These are phyloP conservation scores for Sphaerulina musiva DNA, from an alignment of 2,329 filamentous ascomycete species.

Conservation along the genomic window DNA sequence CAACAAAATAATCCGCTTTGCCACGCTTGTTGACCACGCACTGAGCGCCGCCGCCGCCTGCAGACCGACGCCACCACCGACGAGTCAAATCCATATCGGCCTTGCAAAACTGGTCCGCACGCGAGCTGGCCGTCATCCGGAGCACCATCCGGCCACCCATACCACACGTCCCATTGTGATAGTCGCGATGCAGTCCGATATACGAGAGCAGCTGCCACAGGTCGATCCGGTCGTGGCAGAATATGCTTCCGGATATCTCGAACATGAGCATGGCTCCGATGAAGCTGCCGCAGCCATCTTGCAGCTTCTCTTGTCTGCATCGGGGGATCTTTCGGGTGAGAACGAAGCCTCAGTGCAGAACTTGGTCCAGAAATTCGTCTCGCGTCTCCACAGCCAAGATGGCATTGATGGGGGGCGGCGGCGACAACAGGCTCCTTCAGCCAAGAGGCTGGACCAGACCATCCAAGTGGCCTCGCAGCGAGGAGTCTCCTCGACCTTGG, in stretches of 20 bases:
- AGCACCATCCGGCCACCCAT: neutral
- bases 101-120: no score
- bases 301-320: slow-evolving; percentile 88
- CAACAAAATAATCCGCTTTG: no score
- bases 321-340: slow-evolving; percentile 65
- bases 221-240: slow-evolving; percentile 28
- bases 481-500: slow-evolving; percentile 93
- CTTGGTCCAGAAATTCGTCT: slow-evolving; percentile 84
- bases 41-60: no score
- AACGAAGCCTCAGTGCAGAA: slow-evolving; percentile 73
- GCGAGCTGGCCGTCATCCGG: no score
- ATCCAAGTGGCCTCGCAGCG: slow-evolving; percentile 90
- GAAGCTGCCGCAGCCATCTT: slow-evolving; percentile 80
- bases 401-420: slow-evolving; percentile 59
- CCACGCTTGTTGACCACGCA: no score
- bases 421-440: slow-evolving; percentile 64
- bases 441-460: slow-evolving; percentile 83
- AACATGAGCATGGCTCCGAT: slow-evolving; percentile 64
- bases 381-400: slow-evolving; percentile 68
- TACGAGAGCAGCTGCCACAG: neutral
- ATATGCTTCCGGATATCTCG: slow-evolving; percentile 64
- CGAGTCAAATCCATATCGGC: no score
- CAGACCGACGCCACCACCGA: no score
- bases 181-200: slow-evolving; percentile 32
- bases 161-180: slow-evolving; percentile 10